A percentile compares a stretch with the other conserved stretches of the same genome.
Conservation (phyloP, 441 rosid species). For the Capsella rubella region DNA sequence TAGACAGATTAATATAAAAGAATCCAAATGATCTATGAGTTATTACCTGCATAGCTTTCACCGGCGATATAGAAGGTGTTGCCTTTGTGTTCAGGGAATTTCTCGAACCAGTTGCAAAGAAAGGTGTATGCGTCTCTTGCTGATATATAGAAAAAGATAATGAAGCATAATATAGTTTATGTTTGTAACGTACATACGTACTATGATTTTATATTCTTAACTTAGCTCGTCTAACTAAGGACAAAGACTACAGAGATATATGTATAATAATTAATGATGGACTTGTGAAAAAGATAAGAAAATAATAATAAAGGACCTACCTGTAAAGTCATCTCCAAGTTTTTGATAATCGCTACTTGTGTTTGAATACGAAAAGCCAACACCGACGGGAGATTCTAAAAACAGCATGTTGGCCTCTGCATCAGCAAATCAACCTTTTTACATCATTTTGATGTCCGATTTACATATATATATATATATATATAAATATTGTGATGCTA, state of each 20-base stretch:
- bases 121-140: conserved; percentile 87
- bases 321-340: conserved; percentile 82
- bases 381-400: conserved; percentile 97
- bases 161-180: conserved; percentile 34
- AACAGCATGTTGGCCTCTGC: conserved; percentile 86
- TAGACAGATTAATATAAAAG: conserved; percentile 47
- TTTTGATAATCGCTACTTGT: conserved; percentile 70
- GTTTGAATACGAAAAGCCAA: conserved; percentile 97
- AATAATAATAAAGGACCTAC: conserved; percentile 59
- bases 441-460: conserved; percentile 25
- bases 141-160: conserved; percentile 35
- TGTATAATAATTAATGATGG: conserved; percentile 17
- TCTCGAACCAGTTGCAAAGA: conserved; percentile 79
- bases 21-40: conserved; percentile 5
- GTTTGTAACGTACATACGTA: neutral
- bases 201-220: neutral
- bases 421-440: conserved; percentile 45
- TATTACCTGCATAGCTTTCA: conserved; percentile 99
- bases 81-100: conserved; percentile 69
- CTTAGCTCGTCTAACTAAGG: conserved; percentile 30
- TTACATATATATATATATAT: conserved; percentile 4
- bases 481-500: neutral
- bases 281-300: neutral
- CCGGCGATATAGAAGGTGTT: conserved; percentile 85
- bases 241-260: neutral